Conservation (phyloP, 495 filamentous ascomycete genomes). For the Penicillium tannophilum region DNA sequence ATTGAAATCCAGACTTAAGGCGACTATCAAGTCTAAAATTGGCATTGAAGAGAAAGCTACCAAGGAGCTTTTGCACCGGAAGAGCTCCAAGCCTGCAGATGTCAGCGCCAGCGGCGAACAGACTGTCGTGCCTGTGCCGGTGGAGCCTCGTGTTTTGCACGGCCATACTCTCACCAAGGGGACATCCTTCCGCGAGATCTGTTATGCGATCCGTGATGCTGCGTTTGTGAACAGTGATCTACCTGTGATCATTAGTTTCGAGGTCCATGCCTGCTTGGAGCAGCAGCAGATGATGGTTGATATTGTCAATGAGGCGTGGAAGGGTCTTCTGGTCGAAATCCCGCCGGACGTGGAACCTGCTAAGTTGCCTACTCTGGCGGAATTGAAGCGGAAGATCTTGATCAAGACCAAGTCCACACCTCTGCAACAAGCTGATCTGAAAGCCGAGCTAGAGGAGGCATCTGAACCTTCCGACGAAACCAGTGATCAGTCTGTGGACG, state of each 20-base stretch:
- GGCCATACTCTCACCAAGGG: constrained; percentile 90
- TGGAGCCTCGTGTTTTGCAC: constrained; percentile 81
- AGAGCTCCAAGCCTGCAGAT: constrained; percentile 7
- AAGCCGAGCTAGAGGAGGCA: constrained; percentile 30
- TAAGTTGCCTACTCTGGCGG: constrained; percentile 63
- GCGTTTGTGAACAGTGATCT: constrained; percentile 75
- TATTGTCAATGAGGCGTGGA: constrained; percentile 83
- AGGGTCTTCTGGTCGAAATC: constrained; percentile 64
- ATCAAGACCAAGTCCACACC: constrained; percentile 82
- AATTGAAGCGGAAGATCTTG: constrained; percentile 75
- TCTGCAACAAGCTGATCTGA: constrained; percentile 32
- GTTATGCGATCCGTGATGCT: constrained; percentile 72
- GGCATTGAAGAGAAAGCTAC: constrained; percentile 20
- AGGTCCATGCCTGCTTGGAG: constrained; percentile 75
- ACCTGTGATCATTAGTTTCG: constrained; percentile 85
- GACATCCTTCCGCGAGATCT: constrained; percentile 81
- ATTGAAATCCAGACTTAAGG: constrained; percentile 23
- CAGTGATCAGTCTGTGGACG: constrained; percentile 10
- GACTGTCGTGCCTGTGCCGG: constrained; percentile 28
- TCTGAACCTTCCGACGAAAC: constrained; percentile 16
- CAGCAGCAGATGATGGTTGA: constrained; percentile 89
- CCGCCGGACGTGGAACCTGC: constrained; percentile 49
- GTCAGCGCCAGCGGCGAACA: constrained; percentile 5
- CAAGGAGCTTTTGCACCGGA: constrained; percentile 8
- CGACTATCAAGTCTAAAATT: constrained; percentile 6